These are phyloP conservation scores for Globisporangium mamillatum DNA, from an alignment of 352 stramenopile genomes.

Conservation along the genomic window DNA sequence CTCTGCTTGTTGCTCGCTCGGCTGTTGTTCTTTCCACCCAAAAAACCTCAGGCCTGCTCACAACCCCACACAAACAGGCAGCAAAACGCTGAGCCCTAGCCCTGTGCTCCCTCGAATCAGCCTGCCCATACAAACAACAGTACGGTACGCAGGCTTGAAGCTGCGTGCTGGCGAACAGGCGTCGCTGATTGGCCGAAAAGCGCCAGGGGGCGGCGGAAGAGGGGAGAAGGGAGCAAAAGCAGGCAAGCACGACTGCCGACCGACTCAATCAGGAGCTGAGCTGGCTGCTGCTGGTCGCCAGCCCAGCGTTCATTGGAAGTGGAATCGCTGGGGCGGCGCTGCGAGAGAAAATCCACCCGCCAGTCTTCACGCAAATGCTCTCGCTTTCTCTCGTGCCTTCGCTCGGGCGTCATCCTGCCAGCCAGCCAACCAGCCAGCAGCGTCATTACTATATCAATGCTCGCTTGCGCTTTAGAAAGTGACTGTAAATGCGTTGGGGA, in stretches of 20 bases:
- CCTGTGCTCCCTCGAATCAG: background rate
- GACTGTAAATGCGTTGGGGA: background rate
- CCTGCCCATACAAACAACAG: conserved; percentile 1
- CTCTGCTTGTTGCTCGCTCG: background rate
- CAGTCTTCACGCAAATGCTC: background rate
- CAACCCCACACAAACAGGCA: conserved; percentile 4
- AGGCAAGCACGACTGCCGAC: conserved; percentile 6
- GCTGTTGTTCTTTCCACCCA: conserved; percentile 3
- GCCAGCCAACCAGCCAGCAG: background rate
- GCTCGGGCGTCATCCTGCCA: background rate
- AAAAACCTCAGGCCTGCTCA: background rate
- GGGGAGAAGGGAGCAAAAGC: background rate
- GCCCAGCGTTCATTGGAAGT: too few species aligned
- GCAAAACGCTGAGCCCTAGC: background rate
- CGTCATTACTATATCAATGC: background rate
- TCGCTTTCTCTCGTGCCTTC: background rate
- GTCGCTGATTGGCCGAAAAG: background rate
- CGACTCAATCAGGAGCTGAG: conserved; percentile 1
- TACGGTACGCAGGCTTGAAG: conserved; percentile 5
- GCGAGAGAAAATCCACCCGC: background rate
- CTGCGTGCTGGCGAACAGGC: background rate
- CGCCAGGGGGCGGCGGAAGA: background rate
- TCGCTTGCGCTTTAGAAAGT: background rate
- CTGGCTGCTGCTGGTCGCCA: background rate
- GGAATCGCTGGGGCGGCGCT: background rate